phyloP scores from a whole-genome alignment of 345 rosid genomes.

The Turnera subulata region DNA sequence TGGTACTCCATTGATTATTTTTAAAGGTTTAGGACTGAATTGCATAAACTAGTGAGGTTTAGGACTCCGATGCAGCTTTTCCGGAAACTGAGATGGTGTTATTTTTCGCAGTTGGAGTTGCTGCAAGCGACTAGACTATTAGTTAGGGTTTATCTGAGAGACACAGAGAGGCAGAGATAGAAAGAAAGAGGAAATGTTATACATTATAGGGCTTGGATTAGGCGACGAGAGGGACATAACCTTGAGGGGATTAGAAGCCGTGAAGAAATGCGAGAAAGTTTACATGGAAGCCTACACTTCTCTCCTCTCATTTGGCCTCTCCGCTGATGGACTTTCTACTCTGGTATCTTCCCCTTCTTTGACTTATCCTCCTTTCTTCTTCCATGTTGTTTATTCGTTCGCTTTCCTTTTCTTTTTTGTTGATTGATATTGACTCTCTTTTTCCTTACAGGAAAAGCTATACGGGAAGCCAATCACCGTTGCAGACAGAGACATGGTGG shows the following conservation, averaged over 20 bases:
- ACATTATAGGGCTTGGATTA: conserved; percentile 75
- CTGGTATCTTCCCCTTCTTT: conserved; percentile 33
- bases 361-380: background rate
- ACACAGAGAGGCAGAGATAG: background rate
- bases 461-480: conserved; percentile 59
- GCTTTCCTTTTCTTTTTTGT: background rate
- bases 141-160: background rate
- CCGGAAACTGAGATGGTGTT: too few relatives aligned
- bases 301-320: conserved; percentile 83
- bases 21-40: too few relatives aligned
- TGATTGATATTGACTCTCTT: background rate
- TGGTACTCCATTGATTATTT: too few relatives aligned
- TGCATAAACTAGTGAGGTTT: background rate
- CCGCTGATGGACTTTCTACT: conserved; percentile 62
- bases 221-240: conserved; percentile 87
- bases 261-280: conserved; percentile 65
- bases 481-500: conserved; percentile 93
- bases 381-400: background rate
- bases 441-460: conserved; percentile 48
- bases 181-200: conserved; percentile 47
- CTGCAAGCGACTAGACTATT: background rate
- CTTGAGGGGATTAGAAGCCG: conserved; percentile 73
- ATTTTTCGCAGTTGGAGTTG: too few relatives aligned
- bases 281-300: conserved; percentile 96
- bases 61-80: conserved; percentile 8